Conservation (phyloP, 2,329 filamentous ascomycete genomes). For the Sclerotinia trifoliorum region DNA sequence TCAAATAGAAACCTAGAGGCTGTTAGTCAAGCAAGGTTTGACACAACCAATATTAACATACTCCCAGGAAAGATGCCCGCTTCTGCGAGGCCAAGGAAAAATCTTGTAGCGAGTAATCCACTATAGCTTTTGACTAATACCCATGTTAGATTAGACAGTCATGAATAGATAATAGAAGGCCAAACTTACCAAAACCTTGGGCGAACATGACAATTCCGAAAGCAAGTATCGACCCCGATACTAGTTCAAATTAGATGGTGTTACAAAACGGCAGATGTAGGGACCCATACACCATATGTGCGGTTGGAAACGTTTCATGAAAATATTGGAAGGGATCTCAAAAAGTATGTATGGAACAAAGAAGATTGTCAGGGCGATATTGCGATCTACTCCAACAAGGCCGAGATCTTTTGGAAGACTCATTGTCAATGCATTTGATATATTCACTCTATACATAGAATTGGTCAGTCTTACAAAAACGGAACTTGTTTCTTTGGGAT, state of each 20-base stretch:
- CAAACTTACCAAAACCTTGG: slow-evolving; percentile 10
- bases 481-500: no score
- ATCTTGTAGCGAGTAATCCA: slow-evolving; percentile 63
- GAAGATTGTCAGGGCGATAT: slow-evolving; percentile 62
- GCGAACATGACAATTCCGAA: slow-evolving; percentile 5
- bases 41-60: slow-evolving; percentile 38
- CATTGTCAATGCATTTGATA: slow-evolving; percentile 12
- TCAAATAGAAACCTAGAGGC: slow-evolving; percentile 64
- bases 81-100: slow-evolving; percentile 56
- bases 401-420: slow-evolving; percentile 5
- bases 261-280: background rate
- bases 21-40: slow-evolving; percentile 42
- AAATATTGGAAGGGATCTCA: slow-evolving; percentile 69
- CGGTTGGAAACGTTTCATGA: slow-evolving; percentile 64
- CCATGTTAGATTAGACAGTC: no score
- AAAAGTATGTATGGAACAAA: slow-evolving; percentile 72
- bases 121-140: slow-evolving; percentile 51
- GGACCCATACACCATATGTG: slow-evolving; percentile 8
- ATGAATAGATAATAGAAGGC: background rate
- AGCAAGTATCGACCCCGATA: slow-evolving; percentile 12
- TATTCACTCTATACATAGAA: slow-evolving; percentile 1
- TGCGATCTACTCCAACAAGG: background rate
- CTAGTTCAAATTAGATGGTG: background rate
- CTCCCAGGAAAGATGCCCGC: slow-evolving; percentile 63
- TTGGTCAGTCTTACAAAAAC: no score